These are phyloP conservation scores for Candida sp. DNA, from an alignment of 1,139 yeast species.

Conservation along the genomic window DNA sequence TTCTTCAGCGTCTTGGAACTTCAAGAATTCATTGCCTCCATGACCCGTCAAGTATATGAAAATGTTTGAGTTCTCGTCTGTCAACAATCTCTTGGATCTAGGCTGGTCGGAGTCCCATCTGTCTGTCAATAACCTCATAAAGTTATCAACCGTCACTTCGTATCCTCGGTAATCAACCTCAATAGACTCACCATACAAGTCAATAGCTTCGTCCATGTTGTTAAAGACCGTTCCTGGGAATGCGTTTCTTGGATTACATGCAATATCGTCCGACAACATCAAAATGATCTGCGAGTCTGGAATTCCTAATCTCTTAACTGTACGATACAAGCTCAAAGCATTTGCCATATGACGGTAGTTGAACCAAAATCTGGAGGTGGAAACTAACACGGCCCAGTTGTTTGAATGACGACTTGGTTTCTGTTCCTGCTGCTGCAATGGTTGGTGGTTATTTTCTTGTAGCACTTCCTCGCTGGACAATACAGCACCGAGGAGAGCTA, in stretches of 20 bases:
- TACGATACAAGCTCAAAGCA: slow-evolving; percentile 90
- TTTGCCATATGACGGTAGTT: slow-evolving; percentile 98
- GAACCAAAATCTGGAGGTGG: slow-evolving; percentile 98
- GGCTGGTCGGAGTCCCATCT: slow-evolving; percentile 97
- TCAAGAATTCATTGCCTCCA: slow-evolving; percentile 97
- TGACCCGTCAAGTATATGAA: slow-evolving; percentile 98
- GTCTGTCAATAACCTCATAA: slow-evolving; percentile 86
- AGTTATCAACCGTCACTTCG: slow-evolving; percentile 97
- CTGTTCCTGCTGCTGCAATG: slow-evolving; percentile 8
- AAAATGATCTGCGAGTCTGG: slow-evolving; percentile 97
- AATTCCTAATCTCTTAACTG: slow-evolving; percentile 93
- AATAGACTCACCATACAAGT: slow-evolving; percentile 90
- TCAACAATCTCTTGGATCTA: slow-evolving; percentile 83
- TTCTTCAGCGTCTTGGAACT: slow-evolving; percentile 98
- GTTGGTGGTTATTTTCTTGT: not conserved
- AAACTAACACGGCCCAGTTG: slow-evolving; percentile 95
- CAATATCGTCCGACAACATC: slow-evolving; percentile 96
- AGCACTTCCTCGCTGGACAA: not conserved
- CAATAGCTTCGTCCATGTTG: slow-evolving; percentile 93
- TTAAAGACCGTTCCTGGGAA: slow-evolving; percentile 97
- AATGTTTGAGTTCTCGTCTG: slow-evolving; percentile 94
- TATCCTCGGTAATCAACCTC: slow-evolving; percentile 98
- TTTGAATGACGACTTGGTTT: slow-evolving; percentile 66
- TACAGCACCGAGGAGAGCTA: not conserved
- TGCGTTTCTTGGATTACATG: slow-evolving; percentile 95